Percentiles rank a stretch among this genome's conserved stretches.
Evolutionary conservation across 2,329 filamentous ascomycete species (phyloP).

Genomic region (Xylariaceae sp.): DNA sequence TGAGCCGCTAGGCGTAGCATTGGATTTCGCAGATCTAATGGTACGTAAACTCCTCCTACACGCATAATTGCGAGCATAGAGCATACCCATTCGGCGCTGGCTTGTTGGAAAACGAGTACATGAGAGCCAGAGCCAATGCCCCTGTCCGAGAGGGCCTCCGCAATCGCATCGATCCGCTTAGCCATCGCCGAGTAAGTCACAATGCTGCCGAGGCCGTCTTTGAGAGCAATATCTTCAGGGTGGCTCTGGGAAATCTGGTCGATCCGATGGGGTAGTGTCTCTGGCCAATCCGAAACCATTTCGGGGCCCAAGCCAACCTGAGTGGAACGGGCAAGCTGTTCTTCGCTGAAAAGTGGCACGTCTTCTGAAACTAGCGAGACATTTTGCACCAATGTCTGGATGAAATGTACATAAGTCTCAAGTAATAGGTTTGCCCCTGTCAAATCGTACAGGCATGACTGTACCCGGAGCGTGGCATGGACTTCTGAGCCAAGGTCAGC

Average conservation of each 20-base stretch:
- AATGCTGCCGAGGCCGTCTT: constrained; percentile 7
- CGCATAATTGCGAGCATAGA: constrained; percentile 28
- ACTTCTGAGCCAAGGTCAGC: constrained; percentile 16
- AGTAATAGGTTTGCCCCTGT: constrained; percentile 11
- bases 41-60: constrained; percentile 33
- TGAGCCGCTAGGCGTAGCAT: constrained; percentile 29
- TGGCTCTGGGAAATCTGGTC: constrained; percentile 11
- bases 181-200: constrained; percentile 36
- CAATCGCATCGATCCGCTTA: constrained; percentile 33
- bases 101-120: constrained; percentile 34
- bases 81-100: constrained; percentile 4
- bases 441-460: constrained; percentile 23
- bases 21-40: constrained; percentile 34
- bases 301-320: constrained; percentile 2
- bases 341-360: not conserved
- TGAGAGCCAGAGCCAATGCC: constrained; percentile 18
- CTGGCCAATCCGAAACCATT: constrained; percentile 16
- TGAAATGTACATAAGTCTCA: constrained; percentile 19
- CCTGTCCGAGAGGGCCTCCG: constrained; percentile 24
- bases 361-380: not conserved
- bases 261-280: constrained; percentile 18
- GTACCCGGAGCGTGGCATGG: constrained; percentile 11
- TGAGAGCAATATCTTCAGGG: constrained; percentile 10
- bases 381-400: constrained; percentile 8
- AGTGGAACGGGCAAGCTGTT: not conserved